Conservation (phyloP, 2,329 filamentous ascomycete species). For the Neofusicoccum ribis region DNA sequence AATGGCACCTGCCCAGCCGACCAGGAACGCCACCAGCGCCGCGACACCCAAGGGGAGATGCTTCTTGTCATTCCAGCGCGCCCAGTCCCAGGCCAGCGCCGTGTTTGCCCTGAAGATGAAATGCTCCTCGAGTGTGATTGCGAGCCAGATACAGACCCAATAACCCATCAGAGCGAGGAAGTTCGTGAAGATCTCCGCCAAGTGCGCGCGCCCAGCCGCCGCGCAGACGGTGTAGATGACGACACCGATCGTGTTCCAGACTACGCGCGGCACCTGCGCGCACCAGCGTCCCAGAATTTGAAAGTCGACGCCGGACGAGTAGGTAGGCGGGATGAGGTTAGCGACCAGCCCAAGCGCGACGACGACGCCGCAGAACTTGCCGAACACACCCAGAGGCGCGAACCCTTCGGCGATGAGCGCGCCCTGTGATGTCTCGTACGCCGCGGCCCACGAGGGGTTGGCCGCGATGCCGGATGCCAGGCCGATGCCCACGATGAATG, state of each 20-base stretch:
- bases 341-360: constrained; percentile 64
- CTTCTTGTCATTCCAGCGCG: constrained; percentile 58
- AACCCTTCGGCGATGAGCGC: constrained; percentile 66
- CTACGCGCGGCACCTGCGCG: constrained; percentile 59
- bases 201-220: constrained; percentile 60
- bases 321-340: constrained; percentile 66
- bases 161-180: constrained; percentile 72
- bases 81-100: constrained; percentile 50
- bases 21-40: constrained; percentile 60
- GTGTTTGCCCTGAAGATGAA: constrained; percentile 58
- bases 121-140: constrained; percentile 63
- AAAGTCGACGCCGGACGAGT: constrained; percentile 66
- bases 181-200: constrained; percentile 67
- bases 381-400: constrained; percentile 60
- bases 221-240: constrained; percentile 66
- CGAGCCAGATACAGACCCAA: constrained; percentile 67
- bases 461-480: constrained; percentile 58
- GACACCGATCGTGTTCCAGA: constrained; percentile 65
- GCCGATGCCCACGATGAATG: constrained; percentile 62
- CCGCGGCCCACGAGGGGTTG: constrained; percentile 56
- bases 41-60: constrained; percentile 64
- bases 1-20: constrained; percentile 66
- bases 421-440: constrained; percentile 61
- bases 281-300: constrained; percentile 64
- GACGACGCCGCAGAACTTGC: constrained; percentile 66